Percentiles rank a stretch among this genome's conserved stretches.
Conservation (phyloP, 345 rosid species). For the Carallia pectinifolia region DNA sequence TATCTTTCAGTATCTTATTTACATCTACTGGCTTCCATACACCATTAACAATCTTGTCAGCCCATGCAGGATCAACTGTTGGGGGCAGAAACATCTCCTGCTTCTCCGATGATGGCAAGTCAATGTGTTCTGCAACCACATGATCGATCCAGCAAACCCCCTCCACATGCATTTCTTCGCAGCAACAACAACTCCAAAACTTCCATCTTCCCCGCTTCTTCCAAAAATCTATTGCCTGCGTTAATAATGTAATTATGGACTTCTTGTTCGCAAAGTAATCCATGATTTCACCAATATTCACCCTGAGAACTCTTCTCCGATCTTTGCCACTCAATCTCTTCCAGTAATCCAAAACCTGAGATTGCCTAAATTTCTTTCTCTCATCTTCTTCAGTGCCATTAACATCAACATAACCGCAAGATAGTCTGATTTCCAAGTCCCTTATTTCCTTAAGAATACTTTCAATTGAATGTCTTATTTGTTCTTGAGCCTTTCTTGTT, state of each 20-base stretch:
- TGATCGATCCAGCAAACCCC: not conserved
- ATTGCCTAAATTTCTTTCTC: not conserved
- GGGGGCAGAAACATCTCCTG: not conserved
- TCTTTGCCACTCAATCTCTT: not conserved
- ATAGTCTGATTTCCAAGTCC: too few species aligned
- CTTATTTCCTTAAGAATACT: too few species aligned
- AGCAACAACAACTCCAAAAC: constrained; percentile 6
- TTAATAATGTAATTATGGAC: not conserved
- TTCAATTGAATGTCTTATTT: too few species aligned
- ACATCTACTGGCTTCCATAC: constrained; percentile 11
- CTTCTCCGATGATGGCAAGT: not conserved
- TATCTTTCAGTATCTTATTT: not conserved
- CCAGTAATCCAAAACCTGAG: not conserved
- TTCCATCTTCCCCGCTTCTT: constrained; percentile 1
- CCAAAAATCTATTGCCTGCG: not conserved
- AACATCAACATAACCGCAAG: too few species aligned
- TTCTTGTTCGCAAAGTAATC: not conserved
- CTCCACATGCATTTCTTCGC: not conserved
- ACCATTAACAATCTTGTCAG: constrained; percentile 1
- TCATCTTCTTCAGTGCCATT: too few species aligned
- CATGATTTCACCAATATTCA: not conserved
- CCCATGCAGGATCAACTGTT: not conserved
- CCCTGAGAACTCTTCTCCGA: not conserved
- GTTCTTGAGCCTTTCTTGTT: too few species aligned
- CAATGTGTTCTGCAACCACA: not conserved